phyloP scores from a whole-genome alignment of 441 rosid species.

The Euphorbia celastroides region DNA sequence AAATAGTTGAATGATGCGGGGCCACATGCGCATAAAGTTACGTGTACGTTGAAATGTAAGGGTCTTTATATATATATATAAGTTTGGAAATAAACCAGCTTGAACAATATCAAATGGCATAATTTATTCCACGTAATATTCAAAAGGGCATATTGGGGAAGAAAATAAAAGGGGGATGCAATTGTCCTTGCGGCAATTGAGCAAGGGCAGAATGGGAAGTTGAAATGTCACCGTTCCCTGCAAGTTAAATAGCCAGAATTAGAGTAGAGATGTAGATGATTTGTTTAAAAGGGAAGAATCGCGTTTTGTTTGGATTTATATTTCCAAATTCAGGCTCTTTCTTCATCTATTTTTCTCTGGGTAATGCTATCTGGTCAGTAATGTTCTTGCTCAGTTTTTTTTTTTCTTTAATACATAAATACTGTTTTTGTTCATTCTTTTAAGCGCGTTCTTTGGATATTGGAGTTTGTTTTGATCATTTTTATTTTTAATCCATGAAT shows the following conservation, averaged over 20 bases:
- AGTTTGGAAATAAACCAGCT: no score
- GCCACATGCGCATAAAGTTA: no score
- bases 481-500: neutral
- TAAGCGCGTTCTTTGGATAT: neutral
- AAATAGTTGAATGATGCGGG: no score
- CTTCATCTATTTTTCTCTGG: neutral
- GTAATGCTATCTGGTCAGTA: slow-evolving; percentile 15
- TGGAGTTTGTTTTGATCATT: neutral
- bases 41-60: no score
- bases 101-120: neutral
- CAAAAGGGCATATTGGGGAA: neutral
- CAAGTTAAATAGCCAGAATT: neutral
- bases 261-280: no score
- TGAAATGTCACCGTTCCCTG: slow-evolving; percentile 2
- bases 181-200: neutral
- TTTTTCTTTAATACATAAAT: neutral
- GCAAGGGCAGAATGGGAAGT: neutral
- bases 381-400: neutral
- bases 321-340: neutral
- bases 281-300: slow-evolving; percentile 2
- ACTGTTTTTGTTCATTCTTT: neutral
- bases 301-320: neutral
- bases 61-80: no score
- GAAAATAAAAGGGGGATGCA: neutral
- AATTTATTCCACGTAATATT: neutral